Conservation (phyloP, 768 basidiomycete species). For the Inosperma sp. region DNA sequence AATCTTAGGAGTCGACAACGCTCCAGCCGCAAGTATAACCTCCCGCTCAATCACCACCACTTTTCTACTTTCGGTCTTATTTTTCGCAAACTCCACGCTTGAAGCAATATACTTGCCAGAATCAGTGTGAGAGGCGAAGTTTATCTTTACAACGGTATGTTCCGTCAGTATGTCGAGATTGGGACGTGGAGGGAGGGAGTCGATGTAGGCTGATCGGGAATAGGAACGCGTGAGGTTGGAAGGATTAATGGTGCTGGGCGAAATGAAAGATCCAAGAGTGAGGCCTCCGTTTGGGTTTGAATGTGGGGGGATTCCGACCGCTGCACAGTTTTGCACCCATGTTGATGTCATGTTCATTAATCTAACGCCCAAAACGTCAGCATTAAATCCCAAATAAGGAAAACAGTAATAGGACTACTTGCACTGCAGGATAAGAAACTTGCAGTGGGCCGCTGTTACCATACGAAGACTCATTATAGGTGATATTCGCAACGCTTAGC, state of each 20-base stretch:
- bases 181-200: conserved; percentile 49
- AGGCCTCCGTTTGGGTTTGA: conserved; percentile 44
- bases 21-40: conserved; percentile 48
- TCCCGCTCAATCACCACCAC: conserved; percentile 57
- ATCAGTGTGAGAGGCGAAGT: conserved; percentile 43
- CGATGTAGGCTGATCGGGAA: conserved; percentile 62
- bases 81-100: conserved; percentile 44
- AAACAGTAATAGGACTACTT: no score
- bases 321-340: conserved; percentile 51
- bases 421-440: conserved; percentile 42
- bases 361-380: no score
- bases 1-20: conserved; percentile 47
- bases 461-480: conserved; percentile 39
- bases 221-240: conserved; percentile 61
- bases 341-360: conserved; percentile 47
- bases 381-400: no score
- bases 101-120: conserved; percentile 16
- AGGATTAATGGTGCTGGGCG: conserved; percentile 58
- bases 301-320: conserved; percentile 38
- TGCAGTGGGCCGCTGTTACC: conserved; percentile 48
- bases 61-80: conserved; percentile 26
- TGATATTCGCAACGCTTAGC: conserved; percentile 38
- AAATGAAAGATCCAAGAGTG: conserved; percentile 49
- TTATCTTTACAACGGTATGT: conserved; percentile 49
- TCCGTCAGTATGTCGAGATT: conserved; percentile 58